These are phyloP conservation scores for Cymbidium sinense DNA, from an alignment of 106 monocot genomes.

Conservation along the genomic window DNA sequence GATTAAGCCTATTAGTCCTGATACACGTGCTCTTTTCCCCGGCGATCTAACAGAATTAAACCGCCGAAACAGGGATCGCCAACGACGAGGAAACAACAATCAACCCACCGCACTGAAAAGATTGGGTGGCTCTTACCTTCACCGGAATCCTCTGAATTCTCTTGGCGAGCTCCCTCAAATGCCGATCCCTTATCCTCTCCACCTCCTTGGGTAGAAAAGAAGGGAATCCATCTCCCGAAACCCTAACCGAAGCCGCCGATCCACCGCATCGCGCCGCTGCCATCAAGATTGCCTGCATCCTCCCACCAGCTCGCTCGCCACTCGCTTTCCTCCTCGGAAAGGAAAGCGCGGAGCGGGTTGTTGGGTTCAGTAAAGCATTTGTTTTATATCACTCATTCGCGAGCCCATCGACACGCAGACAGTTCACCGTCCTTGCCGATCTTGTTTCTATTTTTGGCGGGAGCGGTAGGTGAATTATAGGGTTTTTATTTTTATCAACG, in stretches of 20 bases:
- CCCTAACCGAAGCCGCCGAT: slow-evolving; percentile 15
- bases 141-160: slow-evolving; percentile 80
- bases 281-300: slow-evolving; percentile 13
- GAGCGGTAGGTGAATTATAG: too few species aligned
- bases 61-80: not conserved
- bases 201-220: slow-evolving; percentile 77
- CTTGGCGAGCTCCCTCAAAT: slow-evolving; percentile 50
- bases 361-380: too few species aligned
- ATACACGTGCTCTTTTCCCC: not conserved
- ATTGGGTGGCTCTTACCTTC: slow-evolving; percentile 14
- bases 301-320: not conserved
- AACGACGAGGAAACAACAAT: not conserved
- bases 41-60: not conserved
- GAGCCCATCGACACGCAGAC: too few species aligned
- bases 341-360: too few species aligned
- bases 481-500: too few species aligned
- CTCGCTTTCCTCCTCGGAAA: not conserved
- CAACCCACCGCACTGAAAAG: not conserved
- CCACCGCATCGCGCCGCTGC: slow-evolving; percentile 5
- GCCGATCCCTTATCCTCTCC: slow-evolving; percentile 54
- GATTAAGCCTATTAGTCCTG: not conserved
- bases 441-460: too few species aligned
- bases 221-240: slow-evolving; percentile 45
- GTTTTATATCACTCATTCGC: too few species aligned
- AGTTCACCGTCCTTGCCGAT: too few species aligned